Evolutionary conservation across 176 grass and related monocot genomes (phyloP), one percentile per base, ranked within the genome.

Genomic region (Oryza nivara): DNA sequence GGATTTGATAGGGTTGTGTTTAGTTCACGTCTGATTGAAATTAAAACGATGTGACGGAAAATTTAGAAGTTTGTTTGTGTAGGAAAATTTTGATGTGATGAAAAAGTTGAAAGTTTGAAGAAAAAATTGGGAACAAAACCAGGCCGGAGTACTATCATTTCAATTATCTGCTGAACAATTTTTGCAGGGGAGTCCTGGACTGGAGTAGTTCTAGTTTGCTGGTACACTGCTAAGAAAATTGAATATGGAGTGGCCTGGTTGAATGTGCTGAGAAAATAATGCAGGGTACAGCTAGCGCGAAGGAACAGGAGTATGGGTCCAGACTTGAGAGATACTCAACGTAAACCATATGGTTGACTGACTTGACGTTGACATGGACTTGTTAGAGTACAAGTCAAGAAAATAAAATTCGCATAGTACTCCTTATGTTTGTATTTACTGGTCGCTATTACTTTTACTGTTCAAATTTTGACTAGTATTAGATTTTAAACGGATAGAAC

Each of bases 341-440:
- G 1, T n/a, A 30, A 19, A 11, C 25, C 12, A 1, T 7, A 15
- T 20, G 47, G 52, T 56, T 56, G 52, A 56, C 52, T 19, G 52
- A 56, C 52, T 68, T 67, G 71, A 77, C 73, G 22, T 68, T 77
- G 64, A 84, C 69, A 41, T 83, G 23, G 51, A 63, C 43, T 83
- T 25, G 2, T 6, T n/a, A 2, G 3, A 54, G 15, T 6, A 11
- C 58, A 47, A 74, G 68, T 63, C 38, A 23, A 11, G 26, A 72
- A 16, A 65, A 14, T 45, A 15, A 65, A 48, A 48, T 4, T 41
- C 40, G 40, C 40, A 41, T 41, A 41, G 40, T 41, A 41, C 40
- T 41, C 40, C 6, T 41, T 41, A 41, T 41, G 40, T 41, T 41
- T 41, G 40, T 41, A 41, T 41, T 41, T 41, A 41, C 40, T 8